Evolutionary conservation across 2,329 filamentous ascomycete genomes (phyloP), one percentile per base, ranked within the genome.

Genomic region (Phaeosphaeriaceae sp.): DNA sequence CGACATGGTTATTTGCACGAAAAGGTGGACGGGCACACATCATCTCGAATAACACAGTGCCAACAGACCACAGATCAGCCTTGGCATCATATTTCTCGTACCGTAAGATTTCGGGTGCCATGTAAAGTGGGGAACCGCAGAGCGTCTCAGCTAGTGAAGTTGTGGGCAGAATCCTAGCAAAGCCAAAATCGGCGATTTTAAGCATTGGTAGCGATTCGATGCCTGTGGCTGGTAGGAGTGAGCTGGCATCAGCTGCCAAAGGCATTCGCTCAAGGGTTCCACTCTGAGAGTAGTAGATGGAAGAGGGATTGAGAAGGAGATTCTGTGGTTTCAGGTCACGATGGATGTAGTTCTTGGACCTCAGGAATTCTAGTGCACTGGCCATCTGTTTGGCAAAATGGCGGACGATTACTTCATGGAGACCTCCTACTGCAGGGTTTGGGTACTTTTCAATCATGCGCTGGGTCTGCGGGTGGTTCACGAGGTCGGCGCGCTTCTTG

Each of bases 161-260:
- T 6, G 90, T 87, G 2, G 94, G 93, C 40, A 99, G 78, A 46
- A 95, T 91, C 47, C 94, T 87, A 47, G 94, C 94, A 71, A 99
- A 99, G n/a, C 94, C 94, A 69, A 99, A 99, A 76, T 99, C 94
- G 48, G 94, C 94, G 63, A 99, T 87, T 77, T 99, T 99, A 52
- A 99, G 84, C 88, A 97, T 95, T 4, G 94, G 94, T 34, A 99
- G 76, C 15, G 92, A 94, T 44, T 85, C 81, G 23, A 99, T 78
- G 6, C 94, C 94, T 20, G 87, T 87, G 20, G 87, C 83, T 3
- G 93, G 92, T 36, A 90, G 88, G 47, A 94, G 79, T 0, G 91
- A 92, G 68, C 92, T 86, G 35, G 88, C 86, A 64, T 89, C 92
- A 42, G 87, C 88, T 71, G 94, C 86, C 49, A 94, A 86, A 15